Evolutionary conservation across 257 asterid genomes (phyloP).

Genomic region (Fraxinus americana): DNA sequence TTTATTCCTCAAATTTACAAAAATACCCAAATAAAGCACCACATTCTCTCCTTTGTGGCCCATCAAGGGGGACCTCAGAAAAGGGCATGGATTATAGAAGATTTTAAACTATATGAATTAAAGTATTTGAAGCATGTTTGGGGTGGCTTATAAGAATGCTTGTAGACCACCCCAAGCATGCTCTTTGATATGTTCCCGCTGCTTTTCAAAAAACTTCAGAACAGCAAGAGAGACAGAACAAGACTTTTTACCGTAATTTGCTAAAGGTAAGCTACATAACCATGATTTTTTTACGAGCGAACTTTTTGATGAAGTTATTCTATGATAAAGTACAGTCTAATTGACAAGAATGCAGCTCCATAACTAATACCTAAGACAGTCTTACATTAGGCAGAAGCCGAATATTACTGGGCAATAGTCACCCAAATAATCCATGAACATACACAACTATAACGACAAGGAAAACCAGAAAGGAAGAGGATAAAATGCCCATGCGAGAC

Average conservation of each 20-base stretch:
- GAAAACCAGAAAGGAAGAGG: conserved; percentile 10
- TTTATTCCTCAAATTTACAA: conserved; percentile 17
- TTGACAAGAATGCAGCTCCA: conserved; percentile 6
- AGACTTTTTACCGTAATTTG: not conserved
- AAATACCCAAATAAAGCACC: not conserved
- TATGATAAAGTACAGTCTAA: not conserved
- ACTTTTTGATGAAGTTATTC: not conserved
- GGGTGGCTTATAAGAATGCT: too few relatives aligned
- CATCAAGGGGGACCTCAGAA: not conserved
- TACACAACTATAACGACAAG: not conserved
- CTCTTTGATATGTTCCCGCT: not conserved
- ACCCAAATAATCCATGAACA: conserved; percentile 10
- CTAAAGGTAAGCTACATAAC: not conserved
- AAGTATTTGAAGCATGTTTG: too few relatives aligned
- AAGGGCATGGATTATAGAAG: not conserved
- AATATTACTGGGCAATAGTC: not conserved
- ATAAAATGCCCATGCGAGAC: conserved; percentile 32
- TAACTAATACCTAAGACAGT: not conserved
- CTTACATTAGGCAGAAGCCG: conserved; percentile 2
- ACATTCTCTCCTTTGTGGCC: not conserved
- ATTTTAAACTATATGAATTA: not conserved
- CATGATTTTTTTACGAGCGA: not conserved
- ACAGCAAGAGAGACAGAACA: not conserved
- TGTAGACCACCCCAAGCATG: too few relatives aligned
- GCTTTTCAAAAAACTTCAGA: conserved; percentile 2